phyloP scores from a whole-genome alignment of 306 rosid species.

The Cicer arietinum region DNA sequence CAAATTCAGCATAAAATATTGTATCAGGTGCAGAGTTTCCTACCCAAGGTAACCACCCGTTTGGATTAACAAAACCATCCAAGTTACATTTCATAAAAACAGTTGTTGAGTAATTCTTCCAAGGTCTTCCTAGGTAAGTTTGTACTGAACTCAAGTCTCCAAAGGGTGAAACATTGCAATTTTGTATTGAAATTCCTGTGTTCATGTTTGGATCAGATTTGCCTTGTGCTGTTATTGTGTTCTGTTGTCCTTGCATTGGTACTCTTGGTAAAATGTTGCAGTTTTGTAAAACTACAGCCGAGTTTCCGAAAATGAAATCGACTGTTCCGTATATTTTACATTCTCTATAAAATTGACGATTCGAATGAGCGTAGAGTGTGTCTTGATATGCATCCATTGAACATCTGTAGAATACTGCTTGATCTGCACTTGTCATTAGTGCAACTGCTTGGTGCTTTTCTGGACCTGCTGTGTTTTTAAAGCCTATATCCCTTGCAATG shows the following conservation, averaged over 20 bases:
- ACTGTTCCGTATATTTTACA: slow-evolving; percentile 75
- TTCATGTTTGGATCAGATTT: slow-evolving; percentile 75
- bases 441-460: slow-evolving; percentile 85
- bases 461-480: slow-evolving; percentile 72
- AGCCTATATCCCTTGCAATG: slow-evolving; percentile 71
- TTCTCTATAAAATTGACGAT: slow-evolving; percentile 74
- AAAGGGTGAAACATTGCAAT: slow-evolving; percentile 56
- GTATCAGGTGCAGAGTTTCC: slow-evolving; percentile 77
- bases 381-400: slow-evolving; percentile 71
- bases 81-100: slow-evolving; percentile 54
- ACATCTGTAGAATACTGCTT: slow-evolving; percentile 68
- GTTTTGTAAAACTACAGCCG: slow-evolving; percentile 68
- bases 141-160: slow-evolving; percentile 58
- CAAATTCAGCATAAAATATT: slow-evolving; percentile 70
- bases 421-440: slow-evolving; percentile 66
- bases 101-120: slow-evolving; percentile 90
- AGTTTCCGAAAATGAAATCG: slow-evolving; percentile 82
- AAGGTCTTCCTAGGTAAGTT: slow-evolving; percentile 82
- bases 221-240: slow-evolving; percentile 87
- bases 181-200: slow-evolving; percentile 72
- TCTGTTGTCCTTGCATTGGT: slow-evolving; percentile 66
- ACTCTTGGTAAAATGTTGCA: slow-evolving; percentile 59
- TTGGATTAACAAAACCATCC: slow-evolving; percentile 55
- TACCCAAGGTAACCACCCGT: slow-evolving; percentile 89
- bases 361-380: slow-evolving; percentile 63